phyloP scores from a whole-genome alignment of 2,329 filamentous ascomycete genomes.

The Corniculantispora saksenae region DNA sequence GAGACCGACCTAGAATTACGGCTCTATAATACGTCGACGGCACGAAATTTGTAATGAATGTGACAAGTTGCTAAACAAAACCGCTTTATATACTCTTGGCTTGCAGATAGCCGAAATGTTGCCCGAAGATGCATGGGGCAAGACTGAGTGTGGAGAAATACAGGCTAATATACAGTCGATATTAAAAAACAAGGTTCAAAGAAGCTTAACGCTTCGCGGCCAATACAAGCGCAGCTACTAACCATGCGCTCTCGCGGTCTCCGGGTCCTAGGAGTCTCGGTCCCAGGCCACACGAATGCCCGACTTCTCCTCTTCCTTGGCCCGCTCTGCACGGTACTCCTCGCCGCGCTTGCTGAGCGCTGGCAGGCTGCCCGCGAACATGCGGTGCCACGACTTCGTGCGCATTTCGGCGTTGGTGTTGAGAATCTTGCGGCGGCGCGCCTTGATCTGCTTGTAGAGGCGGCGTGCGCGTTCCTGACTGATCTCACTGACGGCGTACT shows the following conservation, averaged over 20 bases:
- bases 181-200: background rate
- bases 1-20: background rate
- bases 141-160: constrained; percentile 10
- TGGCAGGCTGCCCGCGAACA: constrained; percentile 46
- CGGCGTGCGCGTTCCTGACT: constrained; percentile 39
- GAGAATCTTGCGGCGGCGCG: constrained; percentile 53
- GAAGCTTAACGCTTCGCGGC: background rate
- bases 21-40: background rate
- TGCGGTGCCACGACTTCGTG: constrained; percentile 45
- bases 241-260: background rate
- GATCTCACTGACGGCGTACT: constrained; percentile 74
- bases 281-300: constrained; percentile 51
- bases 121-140: background rate
- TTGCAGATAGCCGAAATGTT: background rate
- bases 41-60: no score
- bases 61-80: background rate
- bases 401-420: constrained; percentile 43
- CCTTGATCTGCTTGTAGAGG: constrained; percentile 59
- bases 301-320: constrained; percentile 49
- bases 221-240: background rate
- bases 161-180: constrained; percentile 3
- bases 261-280: constrained; percentile 22
- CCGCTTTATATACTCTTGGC: background rate
- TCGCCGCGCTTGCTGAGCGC: constrained; percentile 55
- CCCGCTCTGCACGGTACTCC: constrained; percentile 56